Conservation (phyloP, 768 basidiomycete genomes). For the Lactifluus subvellereus region DNA sequence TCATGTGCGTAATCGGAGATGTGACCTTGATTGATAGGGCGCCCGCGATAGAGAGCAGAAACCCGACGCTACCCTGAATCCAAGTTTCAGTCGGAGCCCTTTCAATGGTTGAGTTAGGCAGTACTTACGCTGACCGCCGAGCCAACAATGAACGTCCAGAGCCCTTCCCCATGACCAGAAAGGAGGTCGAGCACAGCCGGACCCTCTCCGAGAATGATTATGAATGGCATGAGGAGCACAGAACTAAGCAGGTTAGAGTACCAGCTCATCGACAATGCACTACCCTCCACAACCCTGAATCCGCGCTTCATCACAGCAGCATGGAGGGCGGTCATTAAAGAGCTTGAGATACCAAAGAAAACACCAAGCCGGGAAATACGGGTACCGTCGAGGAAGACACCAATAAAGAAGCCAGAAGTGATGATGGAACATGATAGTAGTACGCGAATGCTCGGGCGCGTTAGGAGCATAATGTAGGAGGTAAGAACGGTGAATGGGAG, state of each 20-base stretch:
- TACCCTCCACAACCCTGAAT: slow-evolving; percentile 72
- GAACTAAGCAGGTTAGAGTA: slow-evolving; percentile 86
- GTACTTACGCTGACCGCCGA: slow-evolving; percentile 65
- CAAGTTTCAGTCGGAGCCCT: background rate
- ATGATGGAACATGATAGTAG: slow-evolving; percentile 73
- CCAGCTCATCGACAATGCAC: slow-evolving; percentile 82
- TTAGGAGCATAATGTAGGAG: slow-evolving; percentile 71
- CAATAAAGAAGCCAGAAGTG: slow-evolving; percentile 87
- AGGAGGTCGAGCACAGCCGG: slow-evolving; percentile 58
- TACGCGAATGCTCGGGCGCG: slow-evolving; percentile 71
- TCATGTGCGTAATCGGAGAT: slow-evolving; percentile 96
- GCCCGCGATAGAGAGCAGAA: slow-evolving; percentile 92
- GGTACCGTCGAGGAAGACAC: slow-evolving; percentile 73
- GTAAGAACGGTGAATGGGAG: slow-evolving; percentile 89
- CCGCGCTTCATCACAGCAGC: slow-evolving; percentile 92
- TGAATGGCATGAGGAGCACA: slow-evolving; percentile 61
- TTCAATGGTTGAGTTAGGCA: background rate
- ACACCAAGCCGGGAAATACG: slow-evolving; percentile 58
- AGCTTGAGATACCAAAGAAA: slow-evolving; percentile 75
- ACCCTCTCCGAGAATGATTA: slow-evolving; percentile 72
- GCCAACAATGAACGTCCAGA: slow-evolving; percentile 70
- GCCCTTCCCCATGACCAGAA: slow-evolving; percentile 38
- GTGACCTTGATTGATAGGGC: slow-evolving; percentile 95
- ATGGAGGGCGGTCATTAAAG: slow-evolving; percentile 82
- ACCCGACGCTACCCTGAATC: slow-evolving; percentile 73